Evolutionary conservation across 1,284 basidiomycete species (phyloP), one percentile per base, ranked within the genome.

Genomic region (Austroboletus niveus): DNA sequence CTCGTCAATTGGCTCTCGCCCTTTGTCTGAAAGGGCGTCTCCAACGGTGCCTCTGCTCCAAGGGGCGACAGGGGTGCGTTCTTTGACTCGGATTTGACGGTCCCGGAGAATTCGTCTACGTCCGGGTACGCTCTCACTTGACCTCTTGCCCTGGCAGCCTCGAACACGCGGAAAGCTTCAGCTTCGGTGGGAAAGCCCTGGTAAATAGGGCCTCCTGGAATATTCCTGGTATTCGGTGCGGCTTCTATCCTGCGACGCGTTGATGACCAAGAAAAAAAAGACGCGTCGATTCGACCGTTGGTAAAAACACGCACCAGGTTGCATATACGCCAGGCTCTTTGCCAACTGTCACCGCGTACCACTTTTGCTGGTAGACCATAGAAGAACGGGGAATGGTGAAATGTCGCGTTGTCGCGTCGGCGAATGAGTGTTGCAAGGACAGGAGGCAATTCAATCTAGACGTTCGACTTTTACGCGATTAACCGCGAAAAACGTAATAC

Each of bases 301-400:
- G 24, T 27, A 3, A 11, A 41, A 10, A n/a, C 4, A 73, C 73
- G 62, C 59, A 79, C 79, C 79, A 82, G 32, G 60, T 65, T 5
- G 60, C 52, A 55, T 75, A 82, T 31, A 82, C 68, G 1, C 81
- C 79, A 6, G 75, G 72, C 15, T 64, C 49, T 15, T 51, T 72
- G 38, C 81, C 80, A 12, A 70, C 66, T 14, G 64, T 72, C 10
- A 84, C 78, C 27, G 72, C 72, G 48, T 81, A 77, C 61, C 72
- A 80, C 46, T 70, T 72, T 45, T 39, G 39, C 43, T 53, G 50
- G 56, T 69, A 62, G 2, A 60, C 64, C 77, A 77, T 80, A 39
- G 30, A 34, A 41, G 40, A 42, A 30, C 15, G 12, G 27, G 20
- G 24, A 24, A 24, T 24, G 22, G 4, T 24, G 22, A 24, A 30